Conservation (phyloP, 495 filamentous ascomycete genomes). For the Podospora pseudopauciseta region DNA sequence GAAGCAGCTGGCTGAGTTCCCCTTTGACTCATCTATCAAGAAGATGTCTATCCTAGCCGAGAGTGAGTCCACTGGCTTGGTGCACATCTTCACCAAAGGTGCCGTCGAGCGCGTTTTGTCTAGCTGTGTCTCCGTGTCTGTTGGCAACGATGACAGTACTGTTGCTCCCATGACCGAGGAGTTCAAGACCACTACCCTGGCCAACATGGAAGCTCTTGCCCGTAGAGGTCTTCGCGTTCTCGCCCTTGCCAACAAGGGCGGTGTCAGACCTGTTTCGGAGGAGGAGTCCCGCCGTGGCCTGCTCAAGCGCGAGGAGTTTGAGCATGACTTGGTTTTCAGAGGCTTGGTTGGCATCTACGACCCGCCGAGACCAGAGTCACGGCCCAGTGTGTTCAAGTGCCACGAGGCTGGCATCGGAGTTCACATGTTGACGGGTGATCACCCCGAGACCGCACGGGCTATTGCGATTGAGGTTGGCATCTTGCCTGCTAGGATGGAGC, state of each 20-base stretch:
- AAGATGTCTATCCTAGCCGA: constrained; percentile 75
- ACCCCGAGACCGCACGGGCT: constrained; percentile 67
- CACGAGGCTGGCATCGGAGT: constrained; percentile 68
- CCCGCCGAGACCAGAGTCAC: constrained; percentile 66
- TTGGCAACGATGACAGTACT: constrained; percentile 31
- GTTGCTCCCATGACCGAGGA: constrained; percentile 53
- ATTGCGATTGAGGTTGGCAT: constrained; percentile 77
- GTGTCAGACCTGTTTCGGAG: constrained; percentile 12
- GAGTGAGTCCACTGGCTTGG: constrained; percentile 26
- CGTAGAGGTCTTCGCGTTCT: constrained; percentile 73
- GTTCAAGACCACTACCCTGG: constrained; percentile 54
- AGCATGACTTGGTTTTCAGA: constrained; percentile 55
- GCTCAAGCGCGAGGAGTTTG: constrained; percentile 34
- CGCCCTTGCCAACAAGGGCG: constrained; percentile 56
- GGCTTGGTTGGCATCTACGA: constrained; percentile 71
- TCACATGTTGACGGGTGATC: constrained; percentile 79
- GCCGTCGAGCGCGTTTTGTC: constrained; percentile 74
- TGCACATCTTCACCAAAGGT: constrained; percentile 68
- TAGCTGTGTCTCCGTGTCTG: constrained; percentile 20
- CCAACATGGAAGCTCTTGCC: constrained; percentile 62
- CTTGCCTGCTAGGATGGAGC: constrained; percentile 55
- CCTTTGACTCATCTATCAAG: constrained; percentile 78
- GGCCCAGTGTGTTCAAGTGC: constrained; percentile 60
- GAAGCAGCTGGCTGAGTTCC: constrained; percentile 64
- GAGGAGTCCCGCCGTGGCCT: constrained; percentile 39